Evolutionary conservation across 441 rosid species (phyloP), one percentile per base, ranked within the genome.

Genomic region (Biscutella laevigata): DNA sequence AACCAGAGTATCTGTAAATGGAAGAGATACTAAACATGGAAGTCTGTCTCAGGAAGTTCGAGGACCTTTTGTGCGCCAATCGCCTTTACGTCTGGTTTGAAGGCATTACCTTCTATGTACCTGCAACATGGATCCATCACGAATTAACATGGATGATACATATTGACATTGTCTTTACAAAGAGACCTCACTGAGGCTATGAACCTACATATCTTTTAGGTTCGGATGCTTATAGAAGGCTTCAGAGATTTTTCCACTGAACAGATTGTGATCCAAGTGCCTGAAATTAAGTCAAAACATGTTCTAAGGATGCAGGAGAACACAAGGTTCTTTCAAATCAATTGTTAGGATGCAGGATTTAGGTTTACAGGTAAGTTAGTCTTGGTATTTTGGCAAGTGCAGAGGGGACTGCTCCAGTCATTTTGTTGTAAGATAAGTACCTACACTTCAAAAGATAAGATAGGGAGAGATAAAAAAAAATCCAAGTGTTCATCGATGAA

Each of bases 231-330:
- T 78, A 59, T 86, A 86, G 36, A 86, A 78, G 36, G 78, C 78
- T 35, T 78, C 80, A 21, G 94, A 83, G 32, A 89, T 80, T 69
- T 65, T 73, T 45, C 95, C 97, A 4, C 75, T 64, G 61, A 86
- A 83, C 39, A 78, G 88, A 59, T 89, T 84, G 77, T 82, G 85
- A 66, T 89, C 94, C 73, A 86, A 63, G 77, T 86, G 81, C 77
- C 91, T 80, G 79, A 56, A 67, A 55, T 39, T 6, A 4, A 28
- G 24, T 8, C 15, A 10, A 12, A 53, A 36, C 55, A 53, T 29
- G 54, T 2, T 29, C 10, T 46, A 22, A 39, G 35, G 30, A 28
- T 21, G 26, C 14, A 14, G n/a, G 11, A 42, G 1, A 26, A 7
- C 5, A 20, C 24, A 53, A 6, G 9, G 40, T 13, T 44, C 32